Conservation (phyloP, 1,284 basidiomycete genomes). For the Sanghuangporus weigelae region DNA sequence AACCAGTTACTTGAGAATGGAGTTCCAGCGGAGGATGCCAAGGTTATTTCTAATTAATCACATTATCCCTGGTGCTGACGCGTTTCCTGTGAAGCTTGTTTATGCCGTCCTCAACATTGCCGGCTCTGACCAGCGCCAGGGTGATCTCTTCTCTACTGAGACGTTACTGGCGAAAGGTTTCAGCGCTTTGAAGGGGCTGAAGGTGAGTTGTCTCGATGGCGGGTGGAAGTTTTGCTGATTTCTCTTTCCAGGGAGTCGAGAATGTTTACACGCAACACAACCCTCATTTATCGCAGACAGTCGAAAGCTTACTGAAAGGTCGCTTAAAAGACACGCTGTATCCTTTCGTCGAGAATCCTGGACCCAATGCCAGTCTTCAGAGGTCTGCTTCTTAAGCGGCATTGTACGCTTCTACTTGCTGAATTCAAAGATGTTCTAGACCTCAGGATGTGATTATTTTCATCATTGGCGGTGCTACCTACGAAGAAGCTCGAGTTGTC, state of each 20-base stretch:
- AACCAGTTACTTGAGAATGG: constrained; percentile 80
- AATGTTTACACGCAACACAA: constrained; percentile 99
- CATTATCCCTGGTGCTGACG: neutral
- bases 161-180: constrained; percentile 93
- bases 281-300: constrained; percentile 88
- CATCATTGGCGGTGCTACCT: constrained; percentile 91
- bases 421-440: constrained; percentile 34
- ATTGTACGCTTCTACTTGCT: neutral
- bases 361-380: constrained; percentile 63
- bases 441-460: constrained; percentile 95
- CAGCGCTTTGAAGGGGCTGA: constrained; percentile 91
- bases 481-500: constrained; percentile 84
- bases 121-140: constrained; percentile 94
- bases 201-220: constrained; percentile 42
- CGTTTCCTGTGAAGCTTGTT: constrained; percentile 58
- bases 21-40: constrained; percentile 78
- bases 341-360: constrained; percentile 78
- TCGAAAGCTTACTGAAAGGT: constrained; percentile 88
- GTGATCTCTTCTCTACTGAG: constrained; percentile 96
- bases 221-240: neutral
- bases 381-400: constrained; percentile 36
- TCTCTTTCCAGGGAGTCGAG: constrained; percentile 76
- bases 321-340: constrained; percentile 84
- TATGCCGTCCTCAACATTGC: constrained; percentile 93
- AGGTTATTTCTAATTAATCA: constrained; percentile 41